Percentiles rank a stretch among this genome's conserved stretches.
Conservation (phyloP, 768 basidiomycete genomes). For the Dacryopinax spathularia region DNA sequence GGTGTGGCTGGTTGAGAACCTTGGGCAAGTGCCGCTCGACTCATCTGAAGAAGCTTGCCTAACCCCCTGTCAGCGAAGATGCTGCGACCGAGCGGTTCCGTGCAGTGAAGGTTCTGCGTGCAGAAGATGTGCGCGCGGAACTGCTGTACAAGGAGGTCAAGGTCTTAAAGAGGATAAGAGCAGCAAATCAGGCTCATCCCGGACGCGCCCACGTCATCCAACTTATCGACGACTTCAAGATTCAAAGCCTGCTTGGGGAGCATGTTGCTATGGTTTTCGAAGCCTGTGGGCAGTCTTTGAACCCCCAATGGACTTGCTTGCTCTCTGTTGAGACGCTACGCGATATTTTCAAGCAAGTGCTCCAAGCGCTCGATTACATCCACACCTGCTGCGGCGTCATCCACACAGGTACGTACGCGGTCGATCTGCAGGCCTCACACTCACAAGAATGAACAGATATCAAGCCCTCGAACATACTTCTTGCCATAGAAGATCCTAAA, state of each 20-base stretch:
- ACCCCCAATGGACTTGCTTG: background rate
- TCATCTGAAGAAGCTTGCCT: background rate
- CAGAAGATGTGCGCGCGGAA: background rate
- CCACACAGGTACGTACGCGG: slow-evolving; percentile 4
- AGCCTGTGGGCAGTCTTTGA: background rate
- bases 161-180: background rate
- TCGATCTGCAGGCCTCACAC: background rate
- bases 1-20: background rate
- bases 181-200: background rate
- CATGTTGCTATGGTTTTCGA: background rate
- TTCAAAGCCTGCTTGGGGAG: background rate
- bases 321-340: background rate
- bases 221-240: background rate
- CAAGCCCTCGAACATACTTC: background rate
- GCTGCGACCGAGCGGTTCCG: background rate
- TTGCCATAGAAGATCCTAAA: background rate
- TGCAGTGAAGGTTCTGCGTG: background rate
- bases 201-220: background rate
- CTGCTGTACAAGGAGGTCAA: background rate
- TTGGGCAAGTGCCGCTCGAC: background rate
- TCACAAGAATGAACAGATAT: background rate
- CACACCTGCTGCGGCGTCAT: slow-evolving; percentile 4
- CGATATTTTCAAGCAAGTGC: slow-evolving; percentile 1
- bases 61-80: background rate
- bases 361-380: slow-evolving; percentile 8